A percentile compares a stretch with the other conserved stretches of the same genome.
Evolutionary conservation across 2,329 filamentous ascomycete genomes (phyloP).

Genomic region (Phyllosticta citriasiana): DNA sequence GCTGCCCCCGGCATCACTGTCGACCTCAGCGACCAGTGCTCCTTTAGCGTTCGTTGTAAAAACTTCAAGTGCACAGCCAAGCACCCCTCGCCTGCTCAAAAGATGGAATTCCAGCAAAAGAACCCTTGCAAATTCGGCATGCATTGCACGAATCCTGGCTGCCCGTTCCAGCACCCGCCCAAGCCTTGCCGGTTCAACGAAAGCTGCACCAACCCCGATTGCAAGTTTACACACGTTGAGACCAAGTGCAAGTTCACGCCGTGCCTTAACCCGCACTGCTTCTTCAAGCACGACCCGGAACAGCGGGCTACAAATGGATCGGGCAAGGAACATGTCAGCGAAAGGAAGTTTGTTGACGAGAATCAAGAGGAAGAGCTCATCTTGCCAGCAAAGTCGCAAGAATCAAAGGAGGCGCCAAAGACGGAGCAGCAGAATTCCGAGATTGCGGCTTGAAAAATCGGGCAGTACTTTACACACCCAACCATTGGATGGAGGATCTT

Average conservation of each 20-base stretch:
- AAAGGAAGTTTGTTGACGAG: slow-evolving; percentile 77
- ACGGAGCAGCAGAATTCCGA: slow-evolving; percentile 1
- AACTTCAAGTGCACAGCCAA: slow-evolving; percentile 88
- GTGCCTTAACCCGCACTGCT: slow-evolving; percentile 79
- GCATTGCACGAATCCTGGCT: slow-evolving; percentile 72
- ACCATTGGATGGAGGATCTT: slow-evolving; percentile 1
- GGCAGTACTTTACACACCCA: neutral
- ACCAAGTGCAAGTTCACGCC: slow-evolving; percentile 84
- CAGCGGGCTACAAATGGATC: slow-evolving; percentile 55
- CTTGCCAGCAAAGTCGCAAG: slow-evolving; percentile 39
- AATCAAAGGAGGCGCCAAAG: neutral
- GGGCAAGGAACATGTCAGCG: slow-evolving; percentile 62
- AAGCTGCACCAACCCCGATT: slow-evolving; percentile 70
- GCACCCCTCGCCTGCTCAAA: slow-evolving; percentile 83
- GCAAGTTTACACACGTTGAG: slow-evolving; percentile 82
- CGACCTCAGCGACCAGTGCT: slow-evolving; percentile 71
- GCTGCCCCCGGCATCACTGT: slow-evolving; percentile 68
- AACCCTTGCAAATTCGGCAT: slow-evolving; percentile 87
- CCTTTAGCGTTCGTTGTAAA: slow-evolving; percentile 84
- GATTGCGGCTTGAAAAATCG: neutral
- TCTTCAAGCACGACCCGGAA: slow-evolving; percentile 83
- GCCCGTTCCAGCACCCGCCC: slow-evolving; percentile 85
- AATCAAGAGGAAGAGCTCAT: slow-evolving; percentile 60
- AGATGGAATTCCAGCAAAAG: slow-evolving; percentile 66
- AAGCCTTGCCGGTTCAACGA: slow-evolving; percentile 84